These are phyloP conservation scores for Pseudogymnoascus sp. DNA, from an alignment of 2,329 filamentous ascomycete genomes.

Conservation along the genomic window DNA sequence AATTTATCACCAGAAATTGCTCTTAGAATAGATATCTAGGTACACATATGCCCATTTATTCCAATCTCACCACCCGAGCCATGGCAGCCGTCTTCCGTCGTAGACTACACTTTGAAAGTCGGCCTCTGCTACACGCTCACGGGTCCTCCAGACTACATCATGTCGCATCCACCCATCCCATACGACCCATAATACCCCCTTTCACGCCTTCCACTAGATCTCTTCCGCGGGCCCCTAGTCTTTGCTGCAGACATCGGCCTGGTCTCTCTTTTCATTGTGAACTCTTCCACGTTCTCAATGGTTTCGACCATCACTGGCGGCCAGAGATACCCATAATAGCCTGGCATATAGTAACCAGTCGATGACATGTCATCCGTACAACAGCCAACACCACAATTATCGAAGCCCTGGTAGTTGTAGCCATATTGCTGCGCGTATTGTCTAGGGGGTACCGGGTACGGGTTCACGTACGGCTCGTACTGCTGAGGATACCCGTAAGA, in stretches of 20 bases:
- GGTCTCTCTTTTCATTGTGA: not conserved
- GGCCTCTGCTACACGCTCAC: conserved; percentile 25
- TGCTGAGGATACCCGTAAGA: not conserved
- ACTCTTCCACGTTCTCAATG: not conserved
- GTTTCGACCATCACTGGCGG: not conserved
- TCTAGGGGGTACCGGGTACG: not conserved
- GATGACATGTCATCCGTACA: not conserved
- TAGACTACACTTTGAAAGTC: not conserved
- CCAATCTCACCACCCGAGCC: not conserved
- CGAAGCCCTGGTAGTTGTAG: not conserved
- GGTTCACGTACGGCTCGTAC: not conserved
- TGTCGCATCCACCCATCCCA: not conserved
- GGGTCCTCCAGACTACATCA: not conserved
- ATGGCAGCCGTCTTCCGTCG: not conserved
- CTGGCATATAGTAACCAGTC: not conserved
- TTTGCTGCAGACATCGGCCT: not conserved
- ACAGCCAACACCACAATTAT: not conserved
- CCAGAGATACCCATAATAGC: not conserved
- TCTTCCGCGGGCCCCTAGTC: not conserved
- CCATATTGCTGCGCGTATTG: not conserved
- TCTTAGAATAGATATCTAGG: not conserved
- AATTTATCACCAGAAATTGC: not conserved
- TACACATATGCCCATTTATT: not conserved
- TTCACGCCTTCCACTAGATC: not conserved
- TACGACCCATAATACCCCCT: not conserved